Evolutionary conservation across 2,329 filamentous ascomycete genomes (phyloP).

Genomic region (Cladosporium sp.): DNA sequence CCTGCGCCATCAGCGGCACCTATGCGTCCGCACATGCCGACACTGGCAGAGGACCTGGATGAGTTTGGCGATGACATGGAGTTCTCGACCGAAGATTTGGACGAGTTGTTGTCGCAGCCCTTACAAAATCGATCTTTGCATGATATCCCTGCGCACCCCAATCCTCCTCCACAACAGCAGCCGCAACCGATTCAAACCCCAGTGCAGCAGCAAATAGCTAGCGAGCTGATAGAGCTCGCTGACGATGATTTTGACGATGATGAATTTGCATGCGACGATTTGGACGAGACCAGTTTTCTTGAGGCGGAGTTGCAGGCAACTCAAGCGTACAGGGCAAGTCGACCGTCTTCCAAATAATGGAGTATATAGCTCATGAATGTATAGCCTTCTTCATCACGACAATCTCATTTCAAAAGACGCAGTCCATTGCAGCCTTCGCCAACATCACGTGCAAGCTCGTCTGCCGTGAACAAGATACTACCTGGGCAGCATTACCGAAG

Average conservation of each 20-base stretch:
- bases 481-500: constrained; percentile 45
- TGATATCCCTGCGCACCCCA: constrained; percentile 45
- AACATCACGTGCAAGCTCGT: background rate
- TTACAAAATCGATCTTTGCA: constrained; percentile 43
- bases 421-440: constrained; percentile 13
- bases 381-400: constrained; percentile 30
- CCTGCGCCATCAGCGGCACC: constrained; percentile 12
- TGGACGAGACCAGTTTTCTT: constrained; percentile 70
- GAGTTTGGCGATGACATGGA: constrained; percentile 53
- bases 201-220: constrained; percentile 2
- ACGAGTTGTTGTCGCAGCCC: constrained; percentile 56
- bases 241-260: constrained; percentile 54
- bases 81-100: constrained; percentile 59
- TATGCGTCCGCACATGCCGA: constrained; percentile 12
- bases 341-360: constrained; percentile 27
- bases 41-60: constrained; percentile 37
- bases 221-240: constrained; percentile 9
- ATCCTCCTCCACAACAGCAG: constrained; percentile 23
- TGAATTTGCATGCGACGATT: constrained; percentile 69
- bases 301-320: constrained; percentile 73
- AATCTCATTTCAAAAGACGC: constrained; percentile 18
- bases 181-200: background rate
- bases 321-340: constrained; percentile 58
- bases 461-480: background rate
- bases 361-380: constrained; percentile 40